Evolutionary conservation across 306 rosid genomes (phyloP).

Genomic region (Delonix regia): DNA sequence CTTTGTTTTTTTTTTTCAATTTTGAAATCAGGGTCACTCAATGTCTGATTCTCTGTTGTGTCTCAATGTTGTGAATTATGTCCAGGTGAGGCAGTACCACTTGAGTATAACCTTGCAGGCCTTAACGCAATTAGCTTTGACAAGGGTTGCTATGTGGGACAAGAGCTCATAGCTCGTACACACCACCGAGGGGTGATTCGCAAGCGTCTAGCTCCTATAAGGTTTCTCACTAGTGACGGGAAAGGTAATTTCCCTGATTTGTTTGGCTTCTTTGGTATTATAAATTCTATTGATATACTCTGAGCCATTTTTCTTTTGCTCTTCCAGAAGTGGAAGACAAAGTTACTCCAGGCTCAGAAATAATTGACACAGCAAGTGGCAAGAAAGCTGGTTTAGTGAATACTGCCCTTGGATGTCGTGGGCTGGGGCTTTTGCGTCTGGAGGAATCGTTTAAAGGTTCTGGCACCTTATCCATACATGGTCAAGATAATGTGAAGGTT

Average conservation of each 20-base stretch:
- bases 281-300: neutral
- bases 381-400: slow-evolving; percentile 73
- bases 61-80: slow-evolving; percentile 27
- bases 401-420: slow-evolving; percentile 69
- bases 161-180: slow-evolving; percentile 87
- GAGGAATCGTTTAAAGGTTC: slow-evolving; percentile 67
- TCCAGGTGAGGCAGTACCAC: slow-evolving; percentile 89
- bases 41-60: neutral
- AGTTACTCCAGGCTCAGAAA: slow-evolving; percentile 65
- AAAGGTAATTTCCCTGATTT: slow-evolving; percentile 54
- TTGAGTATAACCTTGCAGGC: slow-evolving; percentile 87
- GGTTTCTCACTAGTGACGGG: slow-evolving; percentile 58
- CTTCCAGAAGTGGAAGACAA: slow-evolving; percentile 57
- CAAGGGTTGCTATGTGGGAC: slow-evolving; percentile 96
- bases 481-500: slow-evolving; percentile 63
- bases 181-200: slow-evolving; percentile 91
- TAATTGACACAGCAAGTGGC: slow-evolving; percentile 50
- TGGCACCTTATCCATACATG: slow-evolving; percentile 53
- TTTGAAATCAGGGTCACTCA: neutral
- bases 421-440: slow-evolving; percentile 77
- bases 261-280: neutral
- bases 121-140: slow-evolving; percentile 93
- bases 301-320: slow-evolving; percentile 28
- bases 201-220: slow-evolving; percentile 76
- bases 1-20: neutral